Base-by-base conservation (phyloP, 2,329 filamentous ascomycete genomes). In the Thyridium curvatum region DNA sequence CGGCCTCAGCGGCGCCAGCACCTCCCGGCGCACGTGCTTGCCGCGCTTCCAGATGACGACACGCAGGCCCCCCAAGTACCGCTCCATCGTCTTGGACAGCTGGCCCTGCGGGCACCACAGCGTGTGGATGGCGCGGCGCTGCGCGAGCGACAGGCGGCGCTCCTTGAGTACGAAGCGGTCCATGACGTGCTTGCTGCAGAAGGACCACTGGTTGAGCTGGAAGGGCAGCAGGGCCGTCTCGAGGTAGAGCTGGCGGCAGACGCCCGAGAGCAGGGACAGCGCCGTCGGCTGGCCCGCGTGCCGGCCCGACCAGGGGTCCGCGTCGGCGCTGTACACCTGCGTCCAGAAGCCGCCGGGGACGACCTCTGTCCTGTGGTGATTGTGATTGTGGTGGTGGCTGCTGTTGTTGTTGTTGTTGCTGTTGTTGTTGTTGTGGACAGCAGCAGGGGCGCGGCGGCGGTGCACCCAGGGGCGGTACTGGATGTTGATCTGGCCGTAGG, bases 161-260 rank as follows among this genome's bases (percentile, higher is more conserved):
- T 62, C 59, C 41, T 48, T 56, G 4, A 59, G 29, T 13, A 61
- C 36, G 30, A 50, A 62, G 8, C 60, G 47, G 34, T 62, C 60
- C 58, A 63, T 60, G 17, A 59, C 39, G 12, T 44, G 43, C 3
- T 42, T 21, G 14, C 41, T 53, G 40, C 54, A 51, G 37, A 62
- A 62, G 1, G 53, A 58, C 60, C 59, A 62, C 26, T 47, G 46
- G 32, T 60, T 59, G 31, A 62, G 50, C 30, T 46, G 40, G 37
- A 56, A 62, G 8, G 60, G 60, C 26, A 64, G 45, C 21, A 55
- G 39, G 3, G 50, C 51, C 13, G 60, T 61, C 44, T 62, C 60
- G 39, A 53, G 47, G 51, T 62, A 59, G 12, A 64, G 54, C 48
- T 62, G 59, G 26, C 60, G 52, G 43, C 58, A 64, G 15, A 60